Evolutionary conservation across 176 grass and related monocot genomes (phyloP).

Genomic region (Dendrocalamus sinicus): DNA sequence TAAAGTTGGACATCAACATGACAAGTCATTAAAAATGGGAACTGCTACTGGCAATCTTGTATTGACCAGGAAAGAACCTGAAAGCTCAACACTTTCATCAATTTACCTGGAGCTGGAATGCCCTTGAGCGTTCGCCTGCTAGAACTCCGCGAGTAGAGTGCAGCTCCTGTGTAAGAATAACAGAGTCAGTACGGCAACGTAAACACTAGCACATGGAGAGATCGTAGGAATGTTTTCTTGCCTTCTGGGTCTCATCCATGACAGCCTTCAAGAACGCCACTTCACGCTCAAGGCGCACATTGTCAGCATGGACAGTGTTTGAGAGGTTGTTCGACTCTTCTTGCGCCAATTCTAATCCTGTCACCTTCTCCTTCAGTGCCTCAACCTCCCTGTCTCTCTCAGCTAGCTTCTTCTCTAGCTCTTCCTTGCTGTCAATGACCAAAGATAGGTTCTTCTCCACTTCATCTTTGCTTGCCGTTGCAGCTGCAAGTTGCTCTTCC

Average conservation of each 20-base stretch:
- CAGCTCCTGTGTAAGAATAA: constrained; percentile 59
- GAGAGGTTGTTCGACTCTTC: constrained; percentile 84
- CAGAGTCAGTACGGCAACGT: not conserved
- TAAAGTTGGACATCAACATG: not conserved
- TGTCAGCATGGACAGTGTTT: constrained; percentile 83
- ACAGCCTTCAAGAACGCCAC: constrained; percentile 93
- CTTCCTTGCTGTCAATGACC: constrained; percentile 69
- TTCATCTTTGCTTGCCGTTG: constrained; percentile 61
- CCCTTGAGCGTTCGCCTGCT: constrained; percentile 70
- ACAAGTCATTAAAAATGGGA: not conserved
- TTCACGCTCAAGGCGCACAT: constrained; percentile 86
- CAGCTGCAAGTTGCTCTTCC: constrained; percentile 64
- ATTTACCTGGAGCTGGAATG: constrained; percentile 87
- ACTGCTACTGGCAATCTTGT: not conserved
- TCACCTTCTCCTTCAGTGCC: constrained; percentile 73
- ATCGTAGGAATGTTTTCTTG: constrained; percentile 17
- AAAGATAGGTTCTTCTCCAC: constrained; percentile 70
- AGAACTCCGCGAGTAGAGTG: constrained; percentile 79
- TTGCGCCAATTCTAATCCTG: constrained; percentile 76
- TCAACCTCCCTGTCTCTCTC: constrained; percentile 68
- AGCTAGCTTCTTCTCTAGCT: constrained; percentile 69
- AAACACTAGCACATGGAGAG: not conserved
- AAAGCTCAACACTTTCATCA: not conserved
- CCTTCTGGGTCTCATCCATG: constrained; percentile 92
- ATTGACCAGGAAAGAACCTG: constrained; percentile 9